A percentile compares a stretch with the other conserved stretches of the same genome.
These are phyloP conservation scores for Endoconidiophora laricicola DNA, from an alignment of 2,329 filamentous ascomycete species.

Conservation along the genomic window DNA sequence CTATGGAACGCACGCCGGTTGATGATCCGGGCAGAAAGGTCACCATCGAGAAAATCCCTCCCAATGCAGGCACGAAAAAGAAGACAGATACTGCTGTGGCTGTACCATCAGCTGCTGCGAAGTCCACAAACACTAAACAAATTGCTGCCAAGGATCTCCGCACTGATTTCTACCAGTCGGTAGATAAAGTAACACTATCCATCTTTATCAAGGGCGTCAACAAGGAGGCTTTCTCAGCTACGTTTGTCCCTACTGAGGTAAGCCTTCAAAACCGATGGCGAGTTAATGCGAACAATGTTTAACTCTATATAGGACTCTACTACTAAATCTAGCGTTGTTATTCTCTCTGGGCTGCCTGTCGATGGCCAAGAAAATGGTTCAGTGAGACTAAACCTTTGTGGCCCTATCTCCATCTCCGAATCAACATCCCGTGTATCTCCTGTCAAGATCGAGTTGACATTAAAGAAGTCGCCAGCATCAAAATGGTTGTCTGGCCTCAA, in stretches of 20 bases:
- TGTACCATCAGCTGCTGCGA: background rate
- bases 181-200: conserved; percentile 21
- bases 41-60: conserved; percentile 18
- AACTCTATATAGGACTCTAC: background rate
- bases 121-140: conserved; percentile 12
- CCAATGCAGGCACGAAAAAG: background rate
- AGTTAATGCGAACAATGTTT: background rate
- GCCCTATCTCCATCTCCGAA: conserved; percentile 19
- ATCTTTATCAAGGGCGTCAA: conserved; percentile 28
- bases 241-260: conserved; percentile 15
- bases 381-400: conserved; percentile 1
- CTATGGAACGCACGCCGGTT: conserved; percentile 27
- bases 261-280: background rate
- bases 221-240: conserved; percentile 24
- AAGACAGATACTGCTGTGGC: conserved; percentile 1
- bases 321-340: conserved; percentile 1
- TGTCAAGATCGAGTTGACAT: conserved; percentile 63
- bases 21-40: conserved; percentile 32
- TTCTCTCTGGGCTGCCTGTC: conserved; percentile 4
- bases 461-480: conserved; percentile 49
- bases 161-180: conserved; percentile 16
- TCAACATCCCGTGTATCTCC: conserved; percentile 51
- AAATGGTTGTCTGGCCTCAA: conserved; percentile 41
- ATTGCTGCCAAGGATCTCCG: conserved; percentile 11
- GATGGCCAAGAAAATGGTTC: conserved; percentile 5